These are phyloP conservation scores for Colletotrichum karsti DNA, from an alignment of 2,329 filamentous ascomycete genomes.

Conservation along the genomic window DNA sequence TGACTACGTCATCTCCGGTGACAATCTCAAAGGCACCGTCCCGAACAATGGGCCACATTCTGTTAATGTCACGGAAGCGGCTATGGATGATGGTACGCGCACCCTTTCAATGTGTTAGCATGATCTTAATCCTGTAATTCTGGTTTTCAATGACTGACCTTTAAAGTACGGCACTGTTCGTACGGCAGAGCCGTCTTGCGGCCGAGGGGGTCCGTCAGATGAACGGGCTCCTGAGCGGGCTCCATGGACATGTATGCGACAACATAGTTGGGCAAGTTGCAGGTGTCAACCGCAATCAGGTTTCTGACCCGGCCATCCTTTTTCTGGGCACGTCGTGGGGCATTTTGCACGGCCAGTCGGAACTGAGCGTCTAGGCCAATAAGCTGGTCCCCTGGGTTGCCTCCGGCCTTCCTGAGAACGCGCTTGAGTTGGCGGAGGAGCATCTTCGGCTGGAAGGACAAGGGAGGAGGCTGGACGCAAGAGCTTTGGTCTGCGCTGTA, in stretches of 20 bases:
- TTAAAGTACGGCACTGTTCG: conserved; percentile 10
- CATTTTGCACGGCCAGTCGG: background rate
- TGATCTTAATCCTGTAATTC: no score
- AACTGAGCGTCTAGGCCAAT: background rate
- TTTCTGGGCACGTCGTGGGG: background rate
- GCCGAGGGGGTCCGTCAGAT: conserved; percentile 8
- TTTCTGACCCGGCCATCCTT: conserved; percentile 16
- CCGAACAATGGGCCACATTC: conserved; percentile 10
- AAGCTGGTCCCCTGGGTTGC: background rate
- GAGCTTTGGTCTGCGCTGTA: background rate
- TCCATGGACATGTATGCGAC: conserved; percentile 21
- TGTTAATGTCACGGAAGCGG: conserved; percentile 5
- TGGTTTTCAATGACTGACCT: background rate
- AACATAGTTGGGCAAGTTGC: background rate
- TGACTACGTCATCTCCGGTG: background rate
- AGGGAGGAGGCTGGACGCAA: background rate
- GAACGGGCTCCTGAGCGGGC: conserved; percentile 3
- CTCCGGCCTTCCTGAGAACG: background rate
- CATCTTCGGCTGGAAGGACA: conserved; percentile 9
- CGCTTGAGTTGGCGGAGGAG: conserved; percentile 12
- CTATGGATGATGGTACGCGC: conserved; percentile 3
- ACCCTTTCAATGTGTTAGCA: background rate
- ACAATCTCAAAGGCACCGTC: conserved; percentile 18
- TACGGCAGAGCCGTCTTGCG: conserved; percentile 14
- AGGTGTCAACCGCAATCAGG: conserved; percentile 9